Base-by-base conservation (phyloP, 2,329 filamentous ascomycete species). In the Diaporthe helianthi region DNA sequence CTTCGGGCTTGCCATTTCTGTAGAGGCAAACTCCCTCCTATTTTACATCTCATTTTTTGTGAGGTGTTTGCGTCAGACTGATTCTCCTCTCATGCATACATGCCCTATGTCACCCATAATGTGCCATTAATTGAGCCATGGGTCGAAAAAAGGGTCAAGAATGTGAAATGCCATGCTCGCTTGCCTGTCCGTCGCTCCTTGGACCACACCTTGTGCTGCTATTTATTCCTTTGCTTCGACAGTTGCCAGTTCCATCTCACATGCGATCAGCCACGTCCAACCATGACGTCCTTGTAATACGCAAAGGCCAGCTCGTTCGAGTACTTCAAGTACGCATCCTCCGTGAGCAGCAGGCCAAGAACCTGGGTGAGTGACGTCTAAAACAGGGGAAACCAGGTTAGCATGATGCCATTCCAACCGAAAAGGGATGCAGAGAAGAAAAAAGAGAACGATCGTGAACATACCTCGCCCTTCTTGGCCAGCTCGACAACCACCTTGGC, bases 301-400 rank as follows among this genome's bases (percentile, higher is more conserved):
- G 86, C 85, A 74, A 90, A 83, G 73, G 91, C 90, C 73, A 93
- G 82, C 71, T 92, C 88, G 41, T 89, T 86, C 10, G 91, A 90
- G 78, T 94, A 91, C 74, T 87, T 85, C 70, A 93, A 80, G 74
- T 91, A 87, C 47, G 89, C 86, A 78, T 95, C 92, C 74, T 93
- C 90, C 5, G 92, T 93, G 65, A 95, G 81, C 1, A 90, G 90
- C 46, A 92, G 79, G 60, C 83, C 82, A 38, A 91, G 80, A 38
- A 92, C 83, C 65, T 82, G 81, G 15, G 81, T 79, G 69, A 84
- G 78, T 60, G 82, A 77, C 72, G 83, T 79, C 81, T 83, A 70
- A 7, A 38, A 75, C 12, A 38, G 29, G 2, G 36, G 10, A 33
- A 15, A 38, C 77, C 64, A 76, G 76, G 65, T 75, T 66, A 82